Evolutionary conservation across 352 stramenopile genomes (phyloP).

Genomic region (Stramenopiles sp.): DNA sequence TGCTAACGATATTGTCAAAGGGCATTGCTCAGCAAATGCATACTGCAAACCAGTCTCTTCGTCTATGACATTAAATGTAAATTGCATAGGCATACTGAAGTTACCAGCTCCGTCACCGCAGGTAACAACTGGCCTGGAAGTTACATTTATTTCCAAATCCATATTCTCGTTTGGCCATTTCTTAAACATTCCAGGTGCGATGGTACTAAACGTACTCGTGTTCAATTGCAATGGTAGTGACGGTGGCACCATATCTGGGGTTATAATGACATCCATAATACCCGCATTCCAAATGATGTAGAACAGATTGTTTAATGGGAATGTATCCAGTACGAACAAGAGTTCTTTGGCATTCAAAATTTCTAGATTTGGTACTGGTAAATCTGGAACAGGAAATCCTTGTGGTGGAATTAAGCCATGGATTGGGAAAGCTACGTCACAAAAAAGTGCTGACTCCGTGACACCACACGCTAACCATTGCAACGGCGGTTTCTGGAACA

Average conservation of each 20-base stretch:
- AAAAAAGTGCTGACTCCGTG: background rate
- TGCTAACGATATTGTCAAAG: background rate
- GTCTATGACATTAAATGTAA: background rate
- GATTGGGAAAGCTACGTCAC: background rate
- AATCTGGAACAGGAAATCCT: background rate
- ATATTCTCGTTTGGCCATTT: background rate
- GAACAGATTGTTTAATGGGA: background rate
- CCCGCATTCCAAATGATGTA: background rate
- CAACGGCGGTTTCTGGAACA: background rate
- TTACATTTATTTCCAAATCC: background rate
- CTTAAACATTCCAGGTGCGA: background rate
- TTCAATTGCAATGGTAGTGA: background rate
- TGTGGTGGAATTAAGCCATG: background rate
- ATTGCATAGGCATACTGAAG: background rate
- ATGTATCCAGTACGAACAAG: background rate
- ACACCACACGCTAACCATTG: background rate
- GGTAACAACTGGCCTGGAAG: background rate
- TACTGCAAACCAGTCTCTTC: background rate
- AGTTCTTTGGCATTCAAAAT: background rate
- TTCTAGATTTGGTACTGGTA: background rate
- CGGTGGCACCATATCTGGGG: background rate
- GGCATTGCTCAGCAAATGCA: background rate
- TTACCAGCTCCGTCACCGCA: background rate
- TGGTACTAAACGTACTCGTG: background rate
- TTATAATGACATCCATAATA: background rate